Conservation (phyloP, 805 yeast species). For the Kuraishia capsulata region DNA sequence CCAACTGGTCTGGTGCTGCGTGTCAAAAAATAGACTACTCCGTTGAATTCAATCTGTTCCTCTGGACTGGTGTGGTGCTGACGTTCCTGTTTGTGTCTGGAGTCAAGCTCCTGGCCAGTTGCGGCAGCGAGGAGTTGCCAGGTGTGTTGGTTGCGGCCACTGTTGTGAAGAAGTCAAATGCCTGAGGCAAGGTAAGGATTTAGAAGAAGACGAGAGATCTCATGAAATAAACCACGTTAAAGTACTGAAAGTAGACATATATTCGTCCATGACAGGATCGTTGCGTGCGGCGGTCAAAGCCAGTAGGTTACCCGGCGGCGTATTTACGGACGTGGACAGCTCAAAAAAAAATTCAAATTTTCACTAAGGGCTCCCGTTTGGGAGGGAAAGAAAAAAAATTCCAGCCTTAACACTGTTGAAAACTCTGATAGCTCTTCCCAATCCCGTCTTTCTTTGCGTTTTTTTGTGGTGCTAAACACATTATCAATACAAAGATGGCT, state of each 20-base stretch:
- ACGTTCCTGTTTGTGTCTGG: conserved; percentile 37
- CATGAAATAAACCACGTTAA: not conserved
- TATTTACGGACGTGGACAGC: too few relatives aligned
- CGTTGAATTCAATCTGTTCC: conserved; percentile 54
- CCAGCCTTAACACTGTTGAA: too few relatives aligned
- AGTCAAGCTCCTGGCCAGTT: conserved; percentile 38
- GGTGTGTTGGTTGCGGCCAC: conserved; percentile 60
- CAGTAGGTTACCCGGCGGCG: not conserved
- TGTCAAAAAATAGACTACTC: conserved; percentile 65
- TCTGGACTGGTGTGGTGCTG: conserved; percentile 54
- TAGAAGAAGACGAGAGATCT: not conserved
- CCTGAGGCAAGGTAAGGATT: conserved; percentile 7
- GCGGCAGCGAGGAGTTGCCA: conserved; percentile 58
- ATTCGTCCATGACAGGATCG: too few relatives aligned
- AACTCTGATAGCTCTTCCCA: too few relatives aligned
- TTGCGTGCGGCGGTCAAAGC: too few relatives aligned
- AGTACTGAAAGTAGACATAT: too few relatives aligned
- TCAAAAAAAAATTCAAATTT: too few relatives aligned
- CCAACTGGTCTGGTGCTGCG: conserved; percentile 46
- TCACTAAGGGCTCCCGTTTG: too few relatives aligned
- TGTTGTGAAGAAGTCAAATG: conserved; percentile 27
- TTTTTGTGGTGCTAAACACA: too few relatives aligned
- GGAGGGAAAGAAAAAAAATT: not conserved
- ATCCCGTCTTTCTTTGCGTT: too few relatives aligned
- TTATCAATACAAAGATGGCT: conserved; percentile 36